Percentiles rank a stretch among this genome's conserved stretches.
Evolutionary conservation across 2,329 filamentous ascomycete species (phyloP).

Genomic region (Diaporthe ilicicola): DNA sequence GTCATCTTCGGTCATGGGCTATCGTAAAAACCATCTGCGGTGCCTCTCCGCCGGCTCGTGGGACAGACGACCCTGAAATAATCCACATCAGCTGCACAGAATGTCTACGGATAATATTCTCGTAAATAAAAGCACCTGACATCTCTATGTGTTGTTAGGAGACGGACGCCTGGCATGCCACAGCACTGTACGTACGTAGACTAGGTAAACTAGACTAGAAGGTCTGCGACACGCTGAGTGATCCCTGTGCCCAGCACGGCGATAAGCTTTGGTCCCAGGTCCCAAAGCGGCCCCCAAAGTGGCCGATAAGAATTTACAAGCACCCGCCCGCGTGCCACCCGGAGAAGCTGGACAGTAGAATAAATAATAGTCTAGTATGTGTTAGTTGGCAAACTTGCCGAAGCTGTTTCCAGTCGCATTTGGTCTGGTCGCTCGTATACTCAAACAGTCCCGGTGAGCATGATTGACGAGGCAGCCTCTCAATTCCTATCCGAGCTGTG

Average conservation of each 20-base stretch:
- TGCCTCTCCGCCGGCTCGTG: neutral
- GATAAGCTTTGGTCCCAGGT: slow-evolving; percentile 24
- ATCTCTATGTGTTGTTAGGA: neutral
- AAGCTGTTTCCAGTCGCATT: neutral
- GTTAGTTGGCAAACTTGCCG: slow-evolving; percentile 5
- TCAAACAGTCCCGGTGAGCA: slow-evolving; percentile 1
- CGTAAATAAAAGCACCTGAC: neutral
- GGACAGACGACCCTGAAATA: neutral
- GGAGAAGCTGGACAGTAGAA: slow-evolving; percentile 4
- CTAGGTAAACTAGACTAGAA: neutral
- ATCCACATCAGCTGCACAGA: neutral
- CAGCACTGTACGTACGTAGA: neutral
- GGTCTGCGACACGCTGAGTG: neutral
- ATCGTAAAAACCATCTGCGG: neutral
- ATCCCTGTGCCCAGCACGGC: slow-evolving; percentile 13
- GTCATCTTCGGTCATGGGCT: too few species aligned
- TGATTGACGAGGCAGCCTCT: neutral
- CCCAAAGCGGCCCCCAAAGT: neutral
- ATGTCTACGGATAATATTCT: neutral
- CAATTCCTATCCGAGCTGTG: neutral
- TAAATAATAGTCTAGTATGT: slow-evolving; percentile 14
- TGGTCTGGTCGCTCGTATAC: neutral
- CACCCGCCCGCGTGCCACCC: slow-evolving; percentile 2
- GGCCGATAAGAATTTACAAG: slow-evolving; percentile 28
- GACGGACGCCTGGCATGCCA: neutral